Evolutionary conservation across 768 basidiomycete genomes (phyloP).

Genomic region (Collybia sp.): DNA sequence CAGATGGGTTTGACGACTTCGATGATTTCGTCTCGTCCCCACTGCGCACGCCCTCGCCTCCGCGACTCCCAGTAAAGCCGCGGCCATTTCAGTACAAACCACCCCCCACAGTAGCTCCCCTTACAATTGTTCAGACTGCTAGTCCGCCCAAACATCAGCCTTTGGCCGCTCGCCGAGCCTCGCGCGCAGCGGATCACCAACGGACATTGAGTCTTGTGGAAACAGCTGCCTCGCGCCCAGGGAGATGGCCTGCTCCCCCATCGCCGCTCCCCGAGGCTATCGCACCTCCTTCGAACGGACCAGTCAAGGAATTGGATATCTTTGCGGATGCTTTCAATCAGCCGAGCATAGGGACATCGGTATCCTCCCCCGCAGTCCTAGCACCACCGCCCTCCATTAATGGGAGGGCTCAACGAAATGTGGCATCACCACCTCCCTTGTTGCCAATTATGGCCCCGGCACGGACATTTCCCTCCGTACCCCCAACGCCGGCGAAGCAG

Average conservation of each 20-base stretch:
- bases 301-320: constrained; percentile 16
- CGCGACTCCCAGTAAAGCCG: constrained; percentile 33
- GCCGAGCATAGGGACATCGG: constrained; percentile 2
- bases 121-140: constrained; percentile 2
- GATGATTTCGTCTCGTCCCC: constrained; percentile 33
- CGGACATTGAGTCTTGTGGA: constrained; percentile 57
- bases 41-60: constrained; percentile 42
- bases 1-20: constrained; percentile 14
- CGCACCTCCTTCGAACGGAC: constrained; percentile 16
- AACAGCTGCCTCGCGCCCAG: constrained; percentile 44
- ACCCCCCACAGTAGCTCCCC: constrained; percentile 31
- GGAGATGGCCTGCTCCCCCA: constrained; percentile 36
- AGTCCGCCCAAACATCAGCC: constrained; percentile 8
- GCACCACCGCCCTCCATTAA: not conserved
- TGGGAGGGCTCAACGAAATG: not conserved
- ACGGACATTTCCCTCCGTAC: too few species aligned
- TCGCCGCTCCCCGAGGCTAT: constrained; percentile 18
- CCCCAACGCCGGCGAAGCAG: not conserved
- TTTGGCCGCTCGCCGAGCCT: constrained; percentile 15
- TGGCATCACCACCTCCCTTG: not conserved
- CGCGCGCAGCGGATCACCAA: constrained; percentile 43
- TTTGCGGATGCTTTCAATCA: constrained; percentile 12
- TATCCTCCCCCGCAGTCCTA: too few species aligned
- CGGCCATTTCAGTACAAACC: constrained; percentile 30
- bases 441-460: too few species aligned